Evolutionary conservation across 2,329 filamentous ascomycete species (phyloP), one percentile per base, ranked within the genome.

Genomic region (Cryphonectria japonica): DNA sequence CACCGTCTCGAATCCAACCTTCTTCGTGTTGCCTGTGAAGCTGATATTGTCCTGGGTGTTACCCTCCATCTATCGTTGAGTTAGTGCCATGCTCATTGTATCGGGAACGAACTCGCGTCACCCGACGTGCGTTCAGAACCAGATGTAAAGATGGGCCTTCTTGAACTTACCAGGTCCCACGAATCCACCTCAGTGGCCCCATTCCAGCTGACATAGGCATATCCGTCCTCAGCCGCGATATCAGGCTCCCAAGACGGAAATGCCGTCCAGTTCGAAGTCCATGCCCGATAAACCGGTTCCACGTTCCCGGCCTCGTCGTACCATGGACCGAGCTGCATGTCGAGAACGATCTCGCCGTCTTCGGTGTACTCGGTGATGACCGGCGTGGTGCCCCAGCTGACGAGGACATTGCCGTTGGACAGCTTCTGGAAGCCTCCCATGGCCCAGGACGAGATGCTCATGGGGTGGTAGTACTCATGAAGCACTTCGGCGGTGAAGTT

Each of bases 351-450:
- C 8, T 78, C 77, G 39, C 83, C 83, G 50, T 80, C 76, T 26
- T 75, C 66, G 0, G 78, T 73, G 74, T 79, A 86, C 73, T 88
- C 86, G 26, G 81, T 84, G 72, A 81, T 84, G 0, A 83, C 81
- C 1, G 85, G 82, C 14, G 79, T 80, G 41, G 83, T 82, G 37
- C 86, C 84, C 80, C 82, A 87, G 22, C 82, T 83, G 22, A 85
- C 78, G 32, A 86, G 76, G 3, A 82, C 78, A 71, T 85, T 84
- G 8, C 71, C 71, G 34, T 71, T 71, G 16, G 66, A 63, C 22
- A 73, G 67, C 63, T 71, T 71, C 60, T 73, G 71, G 9, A 71
- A 66, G 2, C 71, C 70, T 0, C 71, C 71, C 71, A 72, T 72
- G 19, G 71, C 71, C 71, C 71, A 72, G 2, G 71, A 66, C 8